phyloP scores from a whole-genome alignment of 192 early-diverging fungal species.

The Ambispora gerdemannii region DNA sequence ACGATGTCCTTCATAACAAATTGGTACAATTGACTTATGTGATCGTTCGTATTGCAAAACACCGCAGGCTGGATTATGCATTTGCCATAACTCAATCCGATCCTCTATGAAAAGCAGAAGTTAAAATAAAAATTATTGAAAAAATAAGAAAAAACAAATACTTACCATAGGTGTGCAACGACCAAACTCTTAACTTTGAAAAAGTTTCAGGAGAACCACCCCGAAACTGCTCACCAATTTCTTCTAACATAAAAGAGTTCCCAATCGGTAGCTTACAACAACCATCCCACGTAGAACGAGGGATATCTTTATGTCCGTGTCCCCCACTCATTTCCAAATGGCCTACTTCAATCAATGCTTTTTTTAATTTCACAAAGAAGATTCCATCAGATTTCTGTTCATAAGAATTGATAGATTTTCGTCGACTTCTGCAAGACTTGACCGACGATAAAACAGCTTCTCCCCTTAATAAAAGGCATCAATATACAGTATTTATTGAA shows the following conservation, averaged over 20 bases:
- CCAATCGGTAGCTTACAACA: conserved; percentile 26
- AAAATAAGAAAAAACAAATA: conserved; percentile 17
- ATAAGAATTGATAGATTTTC: conserved; percentile 8
- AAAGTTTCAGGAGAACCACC: conserved; percentile 20
- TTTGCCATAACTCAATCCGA: conserved; percentile 15
- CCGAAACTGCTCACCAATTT: conserved; percentile 23
- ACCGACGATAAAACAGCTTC: conserved; percentile 20
- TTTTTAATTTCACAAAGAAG: conserved; percentile 16
- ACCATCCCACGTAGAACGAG: conserved; percentile 24
- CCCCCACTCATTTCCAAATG: conserved; percentile 28
- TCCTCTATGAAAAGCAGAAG: conserved; percentile 18
- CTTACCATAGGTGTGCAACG: conserved; percentile 22
- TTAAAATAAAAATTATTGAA: conserved; percentile 5
- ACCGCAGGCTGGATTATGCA: conserved; percentile 14
- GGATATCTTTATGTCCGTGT: conserved; percentile 21
- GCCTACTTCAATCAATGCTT: conserved; percentile 13
- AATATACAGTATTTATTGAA: background rate
- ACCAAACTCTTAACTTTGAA: conserved; percentile 24
- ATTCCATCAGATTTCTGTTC: conserved; percentile 22
- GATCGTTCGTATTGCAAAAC: conserved; percentile 21
- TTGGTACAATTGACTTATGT: conserved; percentile 27
- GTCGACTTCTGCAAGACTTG: conserved; percentile 15
- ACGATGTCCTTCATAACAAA: conserved; percentile 23
- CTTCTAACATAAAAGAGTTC: conserved; percentile 22
- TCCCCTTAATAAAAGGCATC: conserved; percentile 19